Conservation (phyloP, 345 rosid genomes). For the Eucalyptus pumila region DNA sequence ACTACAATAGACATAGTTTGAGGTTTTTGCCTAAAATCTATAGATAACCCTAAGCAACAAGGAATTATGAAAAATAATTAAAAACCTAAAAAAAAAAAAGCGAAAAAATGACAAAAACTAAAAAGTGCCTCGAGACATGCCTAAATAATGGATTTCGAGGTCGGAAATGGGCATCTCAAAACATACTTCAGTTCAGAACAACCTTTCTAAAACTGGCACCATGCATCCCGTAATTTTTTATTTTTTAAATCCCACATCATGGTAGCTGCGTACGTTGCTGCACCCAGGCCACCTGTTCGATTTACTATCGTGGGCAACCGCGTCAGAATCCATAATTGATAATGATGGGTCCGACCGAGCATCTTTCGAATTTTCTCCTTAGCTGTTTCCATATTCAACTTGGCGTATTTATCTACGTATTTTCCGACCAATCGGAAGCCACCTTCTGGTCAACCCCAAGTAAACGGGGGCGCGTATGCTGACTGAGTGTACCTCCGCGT, state of each 20-base stretch:
- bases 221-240: no score
- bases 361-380: accelerated
- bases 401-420: background rate
- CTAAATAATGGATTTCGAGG: background rate
- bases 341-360: background rate
- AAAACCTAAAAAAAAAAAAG: background rate
- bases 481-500: background rate
- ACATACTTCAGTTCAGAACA: background rate
- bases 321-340: background rate
- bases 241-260: background rate
- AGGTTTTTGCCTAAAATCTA: background rate
- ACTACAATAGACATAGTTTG: background rate
- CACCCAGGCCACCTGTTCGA: background rate
- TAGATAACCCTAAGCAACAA: background rate
- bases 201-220: background rate
- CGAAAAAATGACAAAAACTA: background rate
- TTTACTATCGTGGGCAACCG: background rate
- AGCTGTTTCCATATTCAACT: no score
- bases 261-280: background rate
- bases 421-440: background rate
- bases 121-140: background rate
- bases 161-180: background rate
- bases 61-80: background rate
- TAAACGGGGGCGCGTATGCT: background rate
- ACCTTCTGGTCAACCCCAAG: background rate